Evolutionary conservation across 306 rosid species (phyloP), one percentile per base, ranked within the genome.

Genomic region (Abrus pulchellus): DNA sequence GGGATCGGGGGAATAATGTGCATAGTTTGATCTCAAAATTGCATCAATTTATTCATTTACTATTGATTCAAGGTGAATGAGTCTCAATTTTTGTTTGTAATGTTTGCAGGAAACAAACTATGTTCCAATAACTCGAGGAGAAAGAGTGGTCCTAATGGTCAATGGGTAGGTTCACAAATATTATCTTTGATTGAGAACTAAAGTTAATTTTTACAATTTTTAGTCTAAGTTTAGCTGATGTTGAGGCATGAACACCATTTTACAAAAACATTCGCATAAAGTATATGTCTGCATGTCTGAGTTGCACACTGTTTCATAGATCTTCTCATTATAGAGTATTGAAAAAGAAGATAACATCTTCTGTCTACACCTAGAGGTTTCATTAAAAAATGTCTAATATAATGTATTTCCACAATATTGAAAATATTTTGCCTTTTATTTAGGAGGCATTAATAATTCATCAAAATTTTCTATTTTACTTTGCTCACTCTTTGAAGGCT

Each of bases 101-200:
- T 78, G 54, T 67, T 71, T 76, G 83, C 92, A 92, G 99, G 98
- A 91, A 89, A 90, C 88, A 33, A 93, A 93, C 85, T 95, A 89
- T 81, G 97, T 92, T 83, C 99, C 99, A 7, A 93, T 95, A 74
- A 85, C 97, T 54, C 89, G 91, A 33, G 99, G 99, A 68, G 77
- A 85, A 82, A 88, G 97, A 78, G 99, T 95, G 84, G 97, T 95
- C 61, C 97, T 95, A 71, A 68, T 95, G 97, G 83, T 92, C 84
- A 95, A 95, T 66, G 99, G 99, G 97, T 95, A 82, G 13, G 97
- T 86, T 57, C 74, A 44, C 12, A 29, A 59, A 52, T 84, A 75
- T 75, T 72, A 71, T 78, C 66, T 74, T 43, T 74, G 50, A 63
- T 38, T 68, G 68, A 75, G 33, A 79, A 66, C 32, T 53, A 5